phyloP scores from a whole-genome alignment of 495 filamentous ascomycete species.

The Penicillium subrubescens region DNA sequence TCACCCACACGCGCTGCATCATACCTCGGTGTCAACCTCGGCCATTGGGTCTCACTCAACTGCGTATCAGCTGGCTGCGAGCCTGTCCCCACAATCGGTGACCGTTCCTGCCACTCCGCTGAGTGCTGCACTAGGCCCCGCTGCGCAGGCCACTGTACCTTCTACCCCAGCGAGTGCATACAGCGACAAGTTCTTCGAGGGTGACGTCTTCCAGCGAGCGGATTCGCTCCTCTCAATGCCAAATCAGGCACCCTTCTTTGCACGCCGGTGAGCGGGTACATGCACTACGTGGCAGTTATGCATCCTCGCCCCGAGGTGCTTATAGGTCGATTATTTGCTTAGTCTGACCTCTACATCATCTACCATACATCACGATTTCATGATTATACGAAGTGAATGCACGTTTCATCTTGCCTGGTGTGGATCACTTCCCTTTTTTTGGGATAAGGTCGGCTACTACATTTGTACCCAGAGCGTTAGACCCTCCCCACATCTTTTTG shows the following conservation, averaged over 20 bases:
- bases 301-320: neutral
- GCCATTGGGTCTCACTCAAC: slow-evolving; percentile 27
- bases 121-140: slow-evolving; percentile 83
- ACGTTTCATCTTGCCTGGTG: neutral
- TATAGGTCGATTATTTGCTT: neutral
- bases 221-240: slow-evolving; percentile 68
- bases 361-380: neutral
- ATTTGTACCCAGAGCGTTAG: neutral
- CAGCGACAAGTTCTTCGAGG: slow-evolving; percentile 62
- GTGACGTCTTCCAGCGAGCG: slow-evolving; percentile 74
- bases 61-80: slow-evolving; percentile 32
- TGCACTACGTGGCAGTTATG: neutral
- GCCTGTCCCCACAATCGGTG: slow-evolving; percentile 43
- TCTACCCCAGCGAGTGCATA: slow-evolving; percentile 74
- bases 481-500: neutral
- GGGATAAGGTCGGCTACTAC: neutral
- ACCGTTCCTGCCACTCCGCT: slow-evolving; percentile 67
- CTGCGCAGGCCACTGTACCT: slow-evolving; percentile 86
- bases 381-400: slow-evolving; percentile 11
- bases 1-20: slow-evolving; percentile 38
- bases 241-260: slow-evolving; percentile 44
- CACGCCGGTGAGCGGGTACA: slow-evolving; percentile 31
- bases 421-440: neutral
- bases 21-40: slow-evolving; percentile 36
- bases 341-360: neutral